Conservation (phyloP, 169 alveolate genomes). For the Eimeria zaria region DNA sequence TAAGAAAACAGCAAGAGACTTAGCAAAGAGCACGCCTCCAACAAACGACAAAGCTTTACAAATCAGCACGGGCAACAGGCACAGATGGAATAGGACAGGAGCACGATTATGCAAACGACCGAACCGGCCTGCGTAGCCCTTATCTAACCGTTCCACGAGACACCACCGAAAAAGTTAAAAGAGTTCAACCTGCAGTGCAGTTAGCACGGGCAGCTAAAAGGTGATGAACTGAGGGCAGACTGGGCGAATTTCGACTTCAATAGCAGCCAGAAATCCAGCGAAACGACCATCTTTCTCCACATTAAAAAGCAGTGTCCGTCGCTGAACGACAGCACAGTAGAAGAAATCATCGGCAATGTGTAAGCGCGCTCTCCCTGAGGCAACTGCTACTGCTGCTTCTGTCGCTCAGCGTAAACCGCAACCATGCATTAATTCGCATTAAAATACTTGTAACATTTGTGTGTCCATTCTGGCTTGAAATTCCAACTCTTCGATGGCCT, state of each 20-base stretch:
- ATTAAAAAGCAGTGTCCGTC: conserved; percentile 84
- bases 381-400: conserved; percentile 3
- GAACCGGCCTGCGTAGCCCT: not conserved
- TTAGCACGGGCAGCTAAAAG: not conserved
- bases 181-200: not conserved
- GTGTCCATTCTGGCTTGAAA: conserved; percentile 72
- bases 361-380: not conserved
- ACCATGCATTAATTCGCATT: not conserved
- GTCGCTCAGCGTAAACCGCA: not conserved
- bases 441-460: conserved; percentile 77
- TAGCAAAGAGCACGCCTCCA: not conserved
- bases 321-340: conserved; percentile 66
- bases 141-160: not conserved
- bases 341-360: not conserved
- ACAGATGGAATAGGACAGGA: not conserved
- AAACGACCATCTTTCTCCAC: conserved; percentile 87
- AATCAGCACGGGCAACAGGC: not conserved
- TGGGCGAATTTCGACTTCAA: conserved; percentile 93
- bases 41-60: not conserved
- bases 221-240: conserved; percentile 61
- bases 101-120: not conserved
- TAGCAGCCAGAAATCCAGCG: conserved; percentile 91
- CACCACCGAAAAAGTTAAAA: not conserved
- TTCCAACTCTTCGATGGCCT: conserved; percentile 70
- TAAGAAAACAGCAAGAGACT: not conserved